phyloP scores from a whole-genome alignment of 768 basidiomycete genomes.

The Mycena capillaripes region DNA sequence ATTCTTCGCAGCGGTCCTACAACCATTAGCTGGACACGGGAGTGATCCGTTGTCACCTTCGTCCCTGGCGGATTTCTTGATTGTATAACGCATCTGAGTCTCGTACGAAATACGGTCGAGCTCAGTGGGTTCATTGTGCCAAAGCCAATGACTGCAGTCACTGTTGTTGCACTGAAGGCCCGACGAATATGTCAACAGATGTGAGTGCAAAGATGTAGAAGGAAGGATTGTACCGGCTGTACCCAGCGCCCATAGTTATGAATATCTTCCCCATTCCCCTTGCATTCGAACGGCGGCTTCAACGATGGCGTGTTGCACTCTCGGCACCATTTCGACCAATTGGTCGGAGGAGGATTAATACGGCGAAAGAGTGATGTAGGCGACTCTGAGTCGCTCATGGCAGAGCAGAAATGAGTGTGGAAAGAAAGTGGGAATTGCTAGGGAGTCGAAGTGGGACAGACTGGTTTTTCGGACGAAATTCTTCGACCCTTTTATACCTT shows the following conservation, averaged over 20 bases:
- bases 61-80: background rate
- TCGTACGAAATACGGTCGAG: background rate
- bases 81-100: background rate
- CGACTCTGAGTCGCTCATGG: background rate
- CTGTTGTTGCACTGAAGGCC: background rate
- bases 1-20: background rate
- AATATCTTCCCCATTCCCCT: background rate
- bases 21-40: background rate
- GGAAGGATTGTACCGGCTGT: background rate
- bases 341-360: background rate
- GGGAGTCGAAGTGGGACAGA: background rate
- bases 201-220: background rate
- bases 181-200: background rate
- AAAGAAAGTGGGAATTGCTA: background rate
- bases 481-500: background rate
- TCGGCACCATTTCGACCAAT: background rate
- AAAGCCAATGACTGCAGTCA: background rate
- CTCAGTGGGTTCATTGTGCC: background rate
- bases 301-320: background rate
- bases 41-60: background rate
- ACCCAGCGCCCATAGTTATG: background rate
- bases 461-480: background rate
- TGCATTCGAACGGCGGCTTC: background rate
- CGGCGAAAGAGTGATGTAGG: background rate
- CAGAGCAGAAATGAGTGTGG: background rate